Evolutionary conservation across 306 rosid genomes (phyloP).

Genomic region (Vigna reflexopilosa): DNA sequence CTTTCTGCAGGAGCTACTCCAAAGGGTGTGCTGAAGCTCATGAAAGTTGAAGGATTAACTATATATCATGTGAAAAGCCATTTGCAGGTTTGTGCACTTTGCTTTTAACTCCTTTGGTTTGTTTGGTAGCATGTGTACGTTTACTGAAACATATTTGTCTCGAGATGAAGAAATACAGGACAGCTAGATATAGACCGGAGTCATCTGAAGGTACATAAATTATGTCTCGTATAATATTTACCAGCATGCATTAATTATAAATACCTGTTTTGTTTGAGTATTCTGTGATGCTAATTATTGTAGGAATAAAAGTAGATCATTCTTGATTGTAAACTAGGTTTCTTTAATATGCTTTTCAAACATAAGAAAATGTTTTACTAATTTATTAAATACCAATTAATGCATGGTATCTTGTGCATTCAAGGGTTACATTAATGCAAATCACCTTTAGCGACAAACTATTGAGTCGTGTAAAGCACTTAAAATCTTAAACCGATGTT

Average conservation of each 20-base stretch:
- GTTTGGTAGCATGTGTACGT: slow-evolving; percentile 22
- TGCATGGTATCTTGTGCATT: slow-evolving; percentile 19
- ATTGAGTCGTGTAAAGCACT: background rate
- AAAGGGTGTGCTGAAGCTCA: slow-evolving; percentile 86
- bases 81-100: slow-evolving; percentile 68
- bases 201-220: slow-evolving; percentile 74
- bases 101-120: slow-evolving; percentile 29
- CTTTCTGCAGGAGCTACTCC: slow-evolving; percentile 79
- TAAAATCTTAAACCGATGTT: background rate
- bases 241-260: background rate
- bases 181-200: slow-evolving; percentile 91
- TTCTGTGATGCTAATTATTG: background rate
- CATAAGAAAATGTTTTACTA: background rate
- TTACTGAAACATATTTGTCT: slow-evolving; percentile 43
- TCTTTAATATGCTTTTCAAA: slow-evolving; percentile 20
- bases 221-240: background rate
- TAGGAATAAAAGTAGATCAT: slow-evolving; percentile 1
- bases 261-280: background rate
- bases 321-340: slow-evolving; percentile 16
- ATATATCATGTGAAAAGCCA: slow-evolving; percentile 97
- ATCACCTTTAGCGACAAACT: slow-evolving; percentile 19
- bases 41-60: slow-evolving; percentile 88
- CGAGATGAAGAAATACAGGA: slow-evolving; percentile 86
- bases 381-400: slow-evolving; percentile 32
- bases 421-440: slow-evolving; percentile 12